Evolutionary conservation across 169 alveolate genomes (phyloP), one percentile per base, ranked within the genome.

Genomic region (Ichthyophthirius multifiliis): DNA sequence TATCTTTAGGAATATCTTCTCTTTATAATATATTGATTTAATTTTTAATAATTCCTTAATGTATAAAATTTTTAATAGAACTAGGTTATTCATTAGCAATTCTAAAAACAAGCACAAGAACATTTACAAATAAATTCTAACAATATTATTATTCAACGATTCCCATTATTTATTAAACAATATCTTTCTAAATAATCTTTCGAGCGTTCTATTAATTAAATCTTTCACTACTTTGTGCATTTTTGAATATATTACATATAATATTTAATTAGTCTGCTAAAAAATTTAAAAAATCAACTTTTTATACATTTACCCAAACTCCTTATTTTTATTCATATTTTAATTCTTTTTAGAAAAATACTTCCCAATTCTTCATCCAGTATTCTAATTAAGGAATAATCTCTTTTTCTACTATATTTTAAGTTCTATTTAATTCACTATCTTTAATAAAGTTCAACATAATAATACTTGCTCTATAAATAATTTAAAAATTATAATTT

Each of bases 1-100:
- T 55, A 3, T 55, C 71, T 55, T 55, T 7, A 55, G 71, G 71
- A 55, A 55, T 55, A 27, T 55, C 71, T 55, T 55, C 71, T 55
- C 71, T 55, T 55, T 55, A 34, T 4, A 55, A n/a, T 12, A 55
- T 55, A 23, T 55, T 39, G 23, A 55, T 39, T 55, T 55, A 23
- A 6, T 27, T 10, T 5, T 23, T 55, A 27, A 55, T 55, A 23
- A 55, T 34, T 9, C 71, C 71, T 27, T 55, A 27, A 27, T 55
- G 39, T 6, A 55, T 39, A 0, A 55, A 23, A 27, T 34, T 10
- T 13, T 55, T 55, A 16, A 55, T 55, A 2, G 31, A 27, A 10
- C 31, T 12, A 0, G 71, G 71, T 7, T 55, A 55, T 23, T 55
- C 71, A 27, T 55, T 55, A n/a, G 31, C 31, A 3, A 55, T 27